Base-by-base conservation (phyloP, 176 grass and related monocot species). In the Ampelocalamus luodianensis region DNA sequence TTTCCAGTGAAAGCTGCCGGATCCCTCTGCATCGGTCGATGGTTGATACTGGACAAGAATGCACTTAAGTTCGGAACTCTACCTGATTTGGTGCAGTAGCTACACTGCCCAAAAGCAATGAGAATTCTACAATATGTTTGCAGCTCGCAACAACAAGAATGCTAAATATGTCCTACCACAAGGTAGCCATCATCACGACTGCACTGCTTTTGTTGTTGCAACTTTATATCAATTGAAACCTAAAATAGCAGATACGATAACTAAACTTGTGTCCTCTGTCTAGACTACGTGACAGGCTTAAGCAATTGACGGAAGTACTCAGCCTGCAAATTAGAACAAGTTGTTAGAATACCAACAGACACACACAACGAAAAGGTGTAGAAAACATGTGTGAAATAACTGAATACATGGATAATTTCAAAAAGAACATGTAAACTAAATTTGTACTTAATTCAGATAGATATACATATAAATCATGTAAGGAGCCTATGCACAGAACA, bases 281-380 rank as follows among this genome's bases (percentile, higher is more conserved):
- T 58, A 80, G 65, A 88, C 90, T 97, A 94, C 89, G 90, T 97
- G 42, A 97, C 82, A 73, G 92, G 95, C 85, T 97, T 97, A 88
- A 97, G 95, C 90, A 97, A 79, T 10, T 97, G 95, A 65, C 92
- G 90, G 90, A 97, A 97, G 88, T 94, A 94, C 79, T 97, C 95
- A 75, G 90, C 88, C 95, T 97, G 88, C 72, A 53, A 85, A 85
- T 85, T 27, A 55, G 49, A 91, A 85, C 6, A 86, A 68, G 37
- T 3, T 65, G 22, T 74, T 46, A 86, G 79, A 79, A 32, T 59
- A 82, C 16, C 9, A 66, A 76, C 29, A 9, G 24, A 68, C 22
- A 50, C 17, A 37, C 53, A 65, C 24, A 66, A 9, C 16, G 79
- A 62, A 79, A 72, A 87, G 22, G 14, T 54, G 48, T 5, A 75